These are phyloP conservation scores for Saccharomyces jurei DNA, from an alignment of 805 yeast species.

Conservation along the genomic window DNA sequence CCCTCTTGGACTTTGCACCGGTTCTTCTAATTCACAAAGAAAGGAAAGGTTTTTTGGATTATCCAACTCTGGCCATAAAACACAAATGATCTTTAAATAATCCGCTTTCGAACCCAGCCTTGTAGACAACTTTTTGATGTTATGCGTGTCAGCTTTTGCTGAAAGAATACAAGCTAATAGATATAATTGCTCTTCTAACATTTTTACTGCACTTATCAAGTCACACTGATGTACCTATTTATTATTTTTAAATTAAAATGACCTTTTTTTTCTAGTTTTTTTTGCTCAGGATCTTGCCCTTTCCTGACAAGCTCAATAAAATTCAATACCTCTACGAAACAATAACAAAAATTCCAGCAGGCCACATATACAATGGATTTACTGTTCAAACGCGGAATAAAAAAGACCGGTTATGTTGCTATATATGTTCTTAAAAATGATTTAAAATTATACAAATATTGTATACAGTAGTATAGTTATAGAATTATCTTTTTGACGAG, in stretches of 20 bases:
- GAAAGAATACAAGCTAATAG: constrained; percentile 21
- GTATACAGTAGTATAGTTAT: not conserved
- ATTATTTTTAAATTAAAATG: not conserved
- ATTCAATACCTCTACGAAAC: not conserved
- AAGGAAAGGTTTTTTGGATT: constrained; percentile 17
- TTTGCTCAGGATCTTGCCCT: not conserved
- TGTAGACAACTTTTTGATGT: constrained; percentile 5
- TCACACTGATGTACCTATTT: not conserved
- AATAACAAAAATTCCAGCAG: not conserved
- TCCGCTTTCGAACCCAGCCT: constrained; percentile 9
- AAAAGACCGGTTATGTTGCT: not conserved
- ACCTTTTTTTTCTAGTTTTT: not conserved
- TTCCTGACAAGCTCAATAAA: not conserved
- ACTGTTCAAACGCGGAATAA: not conserved
- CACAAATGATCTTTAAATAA: constrained; percentile 17
- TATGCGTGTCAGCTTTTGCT: constrained; percentile 14
- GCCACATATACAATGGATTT: not conserved
- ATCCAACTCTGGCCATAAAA: constrained; percentile 28
- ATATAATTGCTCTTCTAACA: constrained; percentile 19
- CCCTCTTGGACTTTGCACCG: not conserved
- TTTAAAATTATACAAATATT: not conserved
- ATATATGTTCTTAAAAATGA: not conserved
- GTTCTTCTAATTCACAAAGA: constrained; percentile 7
- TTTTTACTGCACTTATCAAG: not conserved
- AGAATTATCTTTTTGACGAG: not conserved